phyloP scores from a whole-genome alignment of 2,329 filamentous ascomycete genomes.

The Phaeosphaeria sp. region DNA sequence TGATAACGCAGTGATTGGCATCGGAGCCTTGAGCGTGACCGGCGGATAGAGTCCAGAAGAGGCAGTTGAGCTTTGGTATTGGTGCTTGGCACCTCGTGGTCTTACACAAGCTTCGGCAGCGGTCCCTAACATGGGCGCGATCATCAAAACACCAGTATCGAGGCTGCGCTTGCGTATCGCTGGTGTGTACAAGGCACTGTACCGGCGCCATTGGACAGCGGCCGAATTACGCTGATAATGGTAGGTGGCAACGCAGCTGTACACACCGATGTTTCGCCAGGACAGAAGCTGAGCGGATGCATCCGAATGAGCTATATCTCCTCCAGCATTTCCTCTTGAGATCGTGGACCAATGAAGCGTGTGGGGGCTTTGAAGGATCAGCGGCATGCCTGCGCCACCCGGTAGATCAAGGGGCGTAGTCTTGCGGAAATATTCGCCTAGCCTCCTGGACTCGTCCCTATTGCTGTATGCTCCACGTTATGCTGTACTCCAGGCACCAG shows the following conservation, averaged over 20 bases:
- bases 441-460: background rate
- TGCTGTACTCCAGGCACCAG: background rate
- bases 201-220: background rate
- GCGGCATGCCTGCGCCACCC: background rate
- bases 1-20: slow-evolving; percentile 1
- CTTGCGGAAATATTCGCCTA: background rate
- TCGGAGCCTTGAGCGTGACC: background rate
- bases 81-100: slow-evolving; percentile 8
- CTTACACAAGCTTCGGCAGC: slow-evolving; percentile 1
- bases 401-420: background rate
- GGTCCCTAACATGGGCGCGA: slow-evolving; percentile 1
- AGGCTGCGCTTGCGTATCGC: background rate
- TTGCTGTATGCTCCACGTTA: background rate
- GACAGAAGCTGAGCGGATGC: background rate
- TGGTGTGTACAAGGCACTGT: background rate
- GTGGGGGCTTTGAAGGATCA: background rate
- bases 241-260: slow-evolving; percentile 5
- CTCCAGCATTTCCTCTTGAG: background rate
- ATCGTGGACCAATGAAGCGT: background rate
- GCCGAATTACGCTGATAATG: slow-evolving; percentile 3
- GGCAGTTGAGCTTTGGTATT: slow-evolving; percentile 2
- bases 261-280: background rate
- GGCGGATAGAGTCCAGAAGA: slow-evolving; percentile 3
- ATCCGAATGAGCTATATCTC: background rate
- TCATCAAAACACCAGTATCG: slow-evolving; percentile 4